Percentiles rank a stretch among this genome's conserved stretches.
phyloP scores from a whole-genome alignment of 495 filamentous ascomycete species.

The Astrothelium subdiscretum region DNA sequence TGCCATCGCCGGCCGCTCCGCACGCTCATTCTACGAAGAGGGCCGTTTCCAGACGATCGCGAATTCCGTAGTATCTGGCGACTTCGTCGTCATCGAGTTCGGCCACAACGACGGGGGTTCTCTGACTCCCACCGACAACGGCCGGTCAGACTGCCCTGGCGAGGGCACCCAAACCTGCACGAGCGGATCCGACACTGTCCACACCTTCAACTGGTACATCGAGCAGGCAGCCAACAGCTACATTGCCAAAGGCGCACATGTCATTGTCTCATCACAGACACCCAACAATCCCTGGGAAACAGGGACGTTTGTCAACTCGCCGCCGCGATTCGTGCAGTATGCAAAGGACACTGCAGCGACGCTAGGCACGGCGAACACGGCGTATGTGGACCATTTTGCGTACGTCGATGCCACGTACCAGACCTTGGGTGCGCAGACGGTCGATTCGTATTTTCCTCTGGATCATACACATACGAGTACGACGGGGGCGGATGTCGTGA shows the following conservation, averaged over 20 bases:
- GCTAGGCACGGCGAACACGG: slow-evolving; percentile 27
- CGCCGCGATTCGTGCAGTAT: slow-evolving; percentile 47
- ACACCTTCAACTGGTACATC: slow-evolving; percentile 48
- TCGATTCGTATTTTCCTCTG: slow-evolving; percentile 42
- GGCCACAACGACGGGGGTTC: slow-evolving; percentile 57
- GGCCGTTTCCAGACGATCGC: slow-evolving; percentile 46
- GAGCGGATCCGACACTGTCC: slow-evolving; percentile 40
- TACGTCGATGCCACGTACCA: slow-evolving; percentile 43
- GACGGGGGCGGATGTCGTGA: slow-evolving; percentile 45
- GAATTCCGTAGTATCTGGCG: slow-evolving; percentile 34
- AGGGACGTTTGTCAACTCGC: slow-evolving; percentile 33
- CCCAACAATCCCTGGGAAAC: slow-evolving; percentile 54
- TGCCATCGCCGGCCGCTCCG: slow-evolving; percentile 47
- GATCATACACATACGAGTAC: slow-evolving; percentile 58
- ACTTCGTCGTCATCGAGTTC: slow-evolving; percentile 52
- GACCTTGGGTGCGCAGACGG: slow-evolving; percentile 34
- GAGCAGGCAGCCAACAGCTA: slow-evolving; percentile 41
- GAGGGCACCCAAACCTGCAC: slow-evolving; percentile 44
- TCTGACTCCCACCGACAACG: slow-evolving; percentile 43
- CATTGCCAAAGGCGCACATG: slow-evolving; percentile 47
- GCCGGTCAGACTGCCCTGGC: slow-evolving; percentile 46
- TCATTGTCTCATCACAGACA: slow-evolving; percentile 50
- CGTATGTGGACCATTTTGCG: slow-evolving; percentile 51
- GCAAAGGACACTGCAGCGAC: slow-evolving; percentile 35
- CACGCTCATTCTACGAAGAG: slow-evolving; percentile 49